A percentile compares a stretch with the other conserved stretches of the same genome.
Conservation (phyloP, 306 rosid genomes). For the Casuarina equisetifolia region DNA sequence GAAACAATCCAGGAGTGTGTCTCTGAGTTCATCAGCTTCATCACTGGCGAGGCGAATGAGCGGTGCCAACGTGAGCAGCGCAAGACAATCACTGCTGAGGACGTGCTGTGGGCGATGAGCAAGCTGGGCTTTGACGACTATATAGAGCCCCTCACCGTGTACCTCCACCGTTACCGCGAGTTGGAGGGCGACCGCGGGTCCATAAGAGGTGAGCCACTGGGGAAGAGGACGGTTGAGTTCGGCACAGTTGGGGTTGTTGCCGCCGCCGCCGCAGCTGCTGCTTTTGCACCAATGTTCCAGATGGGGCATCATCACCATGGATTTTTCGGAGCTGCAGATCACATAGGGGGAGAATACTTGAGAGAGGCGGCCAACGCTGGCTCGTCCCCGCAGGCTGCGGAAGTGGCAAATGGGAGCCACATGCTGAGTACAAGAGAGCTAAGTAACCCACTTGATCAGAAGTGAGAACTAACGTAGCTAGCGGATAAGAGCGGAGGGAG, state of each 20-base stretch:
- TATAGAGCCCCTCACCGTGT: constrained; percentile 64
- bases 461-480: not conserved
- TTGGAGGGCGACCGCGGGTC: constrained; percentile 68
- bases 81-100: constrained; percentile 84
- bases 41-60: constrained; percentile 86
- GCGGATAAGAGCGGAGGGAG: not conserved
- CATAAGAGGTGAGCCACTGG: constrained; percentile 49
- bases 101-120: constrained; percentile 91
- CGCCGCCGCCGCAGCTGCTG: constrained; percentile 1
- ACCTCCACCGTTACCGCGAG: constrained; percentile 78
- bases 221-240: constrained; percentile 29
- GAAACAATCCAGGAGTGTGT: constrained; percentile 89
- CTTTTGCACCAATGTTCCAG: constrained; percentile 44
- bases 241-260: constrained; percentile 22
- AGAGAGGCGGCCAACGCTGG: constrained; percentile 27
- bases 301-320: constrained; percentile 38
- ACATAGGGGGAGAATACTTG: constrained; percentile 26
- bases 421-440: constrained; percentile 29
- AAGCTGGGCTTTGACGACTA: constrained; percentile 86
- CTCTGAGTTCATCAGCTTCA: constrained; percentile 82
- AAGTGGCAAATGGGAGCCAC: constrained; percentile 29
- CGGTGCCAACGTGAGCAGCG: constrained; percentile 87
- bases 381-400: constrained; percentile 17
- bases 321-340: constrained; percentile 26
- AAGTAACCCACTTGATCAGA: not conserved